Evolutionary conservation across 2,329 filamentous ascomycete genomes (phyloP).

Genomic region (Colletotrichum incanum): DNA sequence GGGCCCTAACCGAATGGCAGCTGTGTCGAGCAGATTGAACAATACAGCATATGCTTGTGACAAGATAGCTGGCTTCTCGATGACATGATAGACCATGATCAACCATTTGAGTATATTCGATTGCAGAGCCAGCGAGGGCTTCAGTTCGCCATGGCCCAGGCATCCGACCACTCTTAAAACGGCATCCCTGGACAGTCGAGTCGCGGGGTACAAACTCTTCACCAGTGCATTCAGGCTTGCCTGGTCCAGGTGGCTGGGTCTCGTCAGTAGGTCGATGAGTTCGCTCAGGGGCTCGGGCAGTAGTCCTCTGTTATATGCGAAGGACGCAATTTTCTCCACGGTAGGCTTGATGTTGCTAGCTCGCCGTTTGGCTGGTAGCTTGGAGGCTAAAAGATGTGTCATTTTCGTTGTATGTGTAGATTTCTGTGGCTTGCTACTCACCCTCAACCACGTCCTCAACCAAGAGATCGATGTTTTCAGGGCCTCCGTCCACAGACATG

Average conservation of each 20-base stretch:
- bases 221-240: conserved; percentile 78
- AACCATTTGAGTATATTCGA: conserved; percentile 83
- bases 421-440: conserved; percentile 4
- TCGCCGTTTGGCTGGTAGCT: conserved; percentile 77
- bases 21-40: conserved; percentile 87
- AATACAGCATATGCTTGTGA: conserved; percentile 81
- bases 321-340: conserved; percentile 74
- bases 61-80: conserved; percentile 75
- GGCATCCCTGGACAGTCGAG: conserved; percentile 71
- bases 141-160: conserved; percentile 84
- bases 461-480: conserved; percentile 53
- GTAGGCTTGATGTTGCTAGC: conserved; percentile 73
- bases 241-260: conserved; percentile 81
- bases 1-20: conserved; percentile 74
- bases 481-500: conserved; percentile 48
- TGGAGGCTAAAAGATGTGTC: conserved; percentile 63
- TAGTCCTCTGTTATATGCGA: conserved; percentile 79
- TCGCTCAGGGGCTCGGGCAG: conserved; percentile 71
- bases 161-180: conserved; percentile 78
- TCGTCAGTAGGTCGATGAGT: conserved; percentile 78
- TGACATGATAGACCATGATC: conserved; percentile 79
- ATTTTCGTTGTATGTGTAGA: background rate
- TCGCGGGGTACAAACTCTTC: conserved; percentile 83
- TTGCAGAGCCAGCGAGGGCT: conserved; percentile 81
- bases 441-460: conserved; percentile 55